Percentiles rank a stretch among this genome's conserved stretches.
Conservation (phyloP, 2,329 filamentous ascomycete genomes). For the Lachnellula occidentalis region DNA sequence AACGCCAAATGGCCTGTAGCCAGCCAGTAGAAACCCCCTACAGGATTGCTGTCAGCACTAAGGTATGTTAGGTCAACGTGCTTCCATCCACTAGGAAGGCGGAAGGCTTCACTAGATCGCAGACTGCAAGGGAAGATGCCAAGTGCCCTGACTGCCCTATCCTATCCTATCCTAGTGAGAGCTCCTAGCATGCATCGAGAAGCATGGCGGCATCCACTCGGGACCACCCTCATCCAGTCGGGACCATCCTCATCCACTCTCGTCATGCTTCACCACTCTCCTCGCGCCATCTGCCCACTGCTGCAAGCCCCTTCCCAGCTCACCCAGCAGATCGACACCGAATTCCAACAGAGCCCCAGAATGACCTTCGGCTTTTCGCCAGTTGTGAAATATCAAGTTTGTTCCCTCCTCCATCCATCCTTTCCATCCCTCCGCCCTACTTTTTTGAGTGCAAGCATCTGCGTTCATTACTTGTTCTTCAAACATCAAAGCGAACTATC, state of each 20-base stretch:
- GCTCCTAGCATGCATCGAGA: constrained; percentile 2
- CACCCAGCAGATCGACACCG: constrained; percentile 11
- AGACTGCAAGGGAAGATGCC: background rate
- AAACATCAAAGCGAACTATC: constrained; percentile 10
- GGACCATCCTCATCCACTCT: background rate
- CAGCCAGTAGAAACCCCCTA: background rate
- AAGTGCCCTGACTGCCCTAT: too few relatives aligned
- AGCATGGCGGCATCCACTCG: constrained; percentile 3
- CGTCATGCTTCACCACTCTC: background rate
- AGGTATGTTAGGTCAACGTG: background rate
- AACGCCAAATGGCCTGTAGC: background rate
- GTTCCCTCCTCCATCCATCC: constrained; percentile 16
- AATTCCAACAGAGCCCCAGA: constrained; percentile 19
- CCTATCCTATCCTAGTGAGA: background rate
- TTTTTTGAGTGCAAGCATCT: constrained; percentile 21
- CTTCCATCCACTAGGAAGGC: background rate
- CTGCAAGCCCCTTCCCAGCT: constrained; percentile 10
- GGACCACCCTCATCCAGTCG: constrained; percentile 1
- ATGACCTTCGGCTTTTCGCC: constrained; percentile 4
- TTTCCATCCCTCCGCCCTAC: constrained; percentile 20
- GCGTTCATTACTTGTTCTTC: constrained; percentile 10
- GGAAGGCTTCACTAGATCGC: background rate
- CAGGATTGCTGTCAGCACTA: background rate
- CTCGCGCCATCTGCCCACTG: constrained; percentile 2
- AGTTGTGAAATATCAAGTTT: constrained; percentile 25